phyloP scores from a whole-genome alignment of 176 grass and related monocot genomes.

The Triticum aestivum region IWGSC_CS_RefSeq_v2.1 NC_057804.1:442526187-442526686 shows the following conservation, averaged over 20 bases:
- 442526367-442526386: neutral
- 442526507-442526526: no score
- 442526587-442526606: no score
- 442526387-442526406: neutral
- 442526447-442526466: neutral
- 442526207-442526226: neutral
- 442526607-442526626: no score
- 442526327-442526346: neutral
- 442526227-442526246: conserved; percentile 11
- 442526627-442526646: no score
- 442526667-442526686: no score
- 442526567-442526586: no score
- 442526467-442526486: neutral
- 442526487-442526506: no score
- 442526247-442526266: neutral
- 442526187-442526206: neutral
- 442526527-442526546: no score
- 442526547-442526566: no score
- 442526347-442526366: neutral
- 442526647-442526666: no score
- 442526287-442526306: neutral
- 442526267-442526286: neutral
- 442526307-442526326: neutral
- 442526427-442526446: conserved; percentile 1
- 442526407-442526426: neutral